Evolutionary conservation across 1,284 basidiomycete species (phyloP).

Genomic region (Trichosporon coremiiforme): DNA sequence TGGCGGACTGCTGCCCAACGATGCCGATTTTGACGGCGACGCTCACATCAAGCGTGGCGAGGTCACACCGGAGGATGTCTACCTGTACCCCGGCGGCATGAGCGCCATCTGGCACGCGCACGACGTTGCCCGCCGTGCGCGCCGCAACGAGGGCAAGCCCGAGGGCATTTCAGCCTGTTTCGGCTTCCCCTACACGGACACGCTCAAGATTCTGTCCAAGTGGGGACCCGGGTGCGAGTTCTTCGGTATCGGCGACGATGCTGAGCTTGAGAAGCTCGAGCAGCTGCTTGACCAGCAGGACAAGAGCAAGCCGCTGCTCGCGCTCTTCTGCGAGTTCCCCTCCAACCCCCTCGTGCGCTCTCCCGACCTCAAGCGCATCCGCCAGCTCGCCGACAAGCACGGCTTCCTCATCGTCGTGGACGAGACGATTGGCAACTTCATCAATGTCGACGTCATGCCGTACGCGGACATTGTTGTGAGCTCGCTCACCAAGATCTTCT

Average conservation of each 20-base stretch:
- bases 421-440: slow-evolving; percentile 94
- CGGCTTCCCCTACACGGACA: slow-evolving; percentile 96
- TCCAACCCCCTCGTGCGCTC: slow-evolving; percentile 90
- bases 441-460: slow-evolving; percentile 89
- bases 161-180: slow-evolving; percentile 86
- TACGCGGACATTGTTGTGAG: slow-evolving; percentile 92
- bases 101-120: slow-evolving; percentile 90
- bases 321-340: slow-evolving; percentile 77
- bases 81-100: slow-evolving; percentile 86
- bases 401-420: slow-evolving; percentile 89
- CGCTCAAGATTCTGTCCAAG: slow-evolving; percentile 93
- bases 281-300: slow-evolving; percentile 60
- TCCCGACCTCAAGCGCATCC: slow-evolving; percentile 75
- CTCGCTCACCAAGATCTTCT: slow-evolving; percentile 93
- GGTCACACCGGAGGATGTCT: slow-evolving; percentile 83
- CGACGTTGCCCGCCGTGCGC: slow-evolving; percentile 66
- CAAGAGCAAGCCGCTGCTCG: slow-evolving; percentile 54
- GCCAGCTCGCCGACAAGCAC: slow-evolving; percentile 81
- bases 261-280: slow-evolving; percentile 75
- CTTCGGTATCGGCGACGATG: slow-evolving; percentile 76
- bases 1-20: slow-evolving; percentile 74
- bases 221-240: slow-evolving; percentile 96
- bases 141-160: slow-evolving; percentile 44
- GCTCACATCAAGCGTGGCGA: slow-evolving; percentile 45
- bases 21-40: slow-evolving; percentile 52